Evolutionary conservation across 208 protist genomes (phyloP).

Genomic region (Wallacemonas sp.): DNA sequence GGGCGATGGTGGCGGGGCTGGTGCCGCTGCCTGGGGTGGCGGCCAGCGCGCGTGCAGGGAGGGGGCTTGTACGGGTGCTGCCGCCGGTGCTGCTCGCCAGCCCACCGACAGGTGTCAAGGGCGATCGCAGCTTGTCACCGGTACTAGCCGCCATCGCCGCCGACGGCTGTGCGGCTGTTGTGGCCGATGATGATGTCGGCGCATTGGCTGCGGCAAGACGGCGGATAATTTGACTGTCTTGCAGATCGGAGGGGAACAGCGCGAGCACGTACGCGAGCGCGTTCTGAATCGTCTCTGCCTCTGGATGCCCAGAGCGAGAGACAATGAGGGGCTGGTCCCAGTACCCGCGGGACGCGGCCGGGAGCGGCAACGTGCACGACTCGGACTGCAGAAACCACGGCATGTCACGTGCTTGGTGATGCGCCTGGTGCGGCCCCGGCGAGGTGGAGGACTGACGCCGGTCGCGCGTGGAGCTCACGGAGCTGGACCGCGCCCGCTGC

Average conservation of each 20-base stretch:
- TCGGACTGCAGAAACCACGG: conserved; percentile 10
- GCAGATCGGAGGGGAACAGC: conserved; percentile 2
- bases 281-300: conserved; percentile 7
- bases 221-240: background rate
- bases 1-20: conserved; percentile 6
- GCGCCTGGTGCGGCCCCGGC: background rate
- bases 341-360: background rate
- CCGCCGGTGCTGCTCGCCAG: no score
- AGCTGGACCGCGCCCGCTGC: background rate
- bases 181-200: background rate
- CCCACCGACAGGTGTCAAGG: no score
- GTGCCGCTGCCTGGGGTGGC: background rate
- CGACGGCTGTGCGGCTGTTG: no score
- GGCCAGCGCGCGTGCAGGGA: no score
- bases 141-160: no score
- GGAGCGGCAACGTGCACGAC: conserved; percentile 4
- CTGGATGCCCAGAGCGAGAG: conserved; percentile 5
- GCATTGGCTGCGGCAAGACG: background rate
- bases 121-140: no score
- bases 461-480: background rate
- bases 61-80: no score
- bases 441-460: background rate
- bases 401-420: background rate
- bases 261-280: conserved; percentile 4
- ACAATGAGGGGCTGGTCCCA: conserved; percentile 12